Conservation (phyloP, 495 filamentous ascomycete genomes). For the Hyaloscypha hepaticicola region DNA sequence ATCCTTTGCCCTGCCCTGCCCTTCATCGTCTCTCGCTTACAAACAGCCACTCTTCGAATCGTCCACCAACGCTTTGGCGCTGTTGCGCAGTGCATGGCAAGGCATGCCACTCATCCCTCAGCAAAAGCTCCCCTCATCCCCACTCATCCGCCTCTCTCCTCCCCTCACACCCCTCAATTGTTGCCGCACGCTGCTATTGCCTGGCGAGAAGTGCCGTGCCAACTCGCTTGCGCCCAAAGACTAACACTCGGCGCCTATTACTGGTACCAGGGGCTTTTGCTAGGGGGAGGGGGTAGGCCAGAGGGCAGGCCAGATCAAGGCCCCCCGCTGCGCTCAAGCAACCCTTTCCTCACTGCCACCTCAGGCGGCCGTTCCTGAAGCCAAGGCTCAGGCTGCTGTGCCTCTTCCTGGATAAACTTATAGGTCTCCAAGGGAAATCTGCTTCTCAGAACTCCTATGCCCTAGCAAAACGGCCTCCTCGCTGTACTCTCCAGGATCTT, state of each 20-base stretch:
- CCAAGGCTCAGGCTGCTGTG: conserved; percentile 24
- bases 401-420: conserved; percentile 27
- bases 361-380: conserved; percentile 9
- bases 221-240: not conserved
- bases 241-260: no score
- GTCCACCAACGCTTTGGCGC: not conserved
- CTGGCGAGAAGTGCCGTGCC: not conserved
- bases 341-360: conserved; percentile 19
- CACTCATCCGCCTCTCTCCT: no score
- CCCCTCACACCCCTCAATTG: no score
- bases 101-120: no score
- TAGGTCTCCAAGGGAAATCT: not conserved
- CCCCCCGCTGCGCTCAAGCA: conserved; percentile 8
- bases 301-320: not conserved
- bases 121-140: no score
- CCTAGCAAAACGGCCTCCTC: conserved; percentile 26
- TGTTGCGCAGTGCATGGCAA: not conserved
- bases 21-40: not conserved
- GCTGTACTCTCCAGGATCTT: conserved; percentile 6
- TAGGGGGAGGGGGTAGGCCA: not conserved
- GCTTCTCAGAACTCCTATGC: conserved; percentile 7
- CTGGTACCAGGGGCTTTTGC: no score
- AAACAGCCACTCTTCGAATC: not conserved
- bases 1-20: not conserved
- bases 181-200: not conserved